Evolutionary conservation across 495 filamentous ascomycete genomes (phyloP), one percentile per base, ranked within the genome.

Genomic region (Daldinia concentrica): DNA sequence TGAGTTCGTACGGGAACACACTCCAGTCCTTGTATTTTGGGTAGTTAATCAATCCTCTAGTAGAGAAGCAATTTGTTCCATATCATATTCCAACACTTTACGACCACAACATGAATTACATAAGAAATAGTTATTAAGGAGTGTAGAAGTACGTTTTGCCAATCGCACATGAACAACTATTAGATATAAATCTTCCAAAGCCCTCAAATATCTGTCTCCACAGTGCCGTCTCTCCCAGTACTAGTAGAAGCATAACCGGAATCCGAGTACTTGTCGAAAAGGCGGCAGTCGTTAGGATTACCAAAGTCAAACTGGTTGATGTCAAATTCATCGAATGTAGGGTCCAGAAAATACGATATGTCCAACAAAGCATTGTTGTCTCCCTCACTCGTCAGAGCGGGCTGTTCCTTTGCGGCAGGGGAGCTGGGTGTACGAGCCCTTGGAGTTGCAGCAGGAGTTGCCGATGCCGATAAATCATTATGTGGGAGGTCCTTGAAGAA

Each of bases 181-280:
- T 12, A 24, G 43, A 15, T 1, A 48, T 48, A 2, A 6, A 1
- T 48, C 24, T 24, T 14, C 43, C n/a, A 36, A 62, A 58, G 0
- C 3, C 17, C 12, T 58, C 37, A 71, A 30, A 52, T 50, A 14
- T 36, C 64, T 3, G 26, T 34, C 37, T 68, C 69, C 15, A 59
- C 55, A 57, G 48, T 52, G 14, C 43, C 54, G 8, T 58, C 64
- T 39, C 66, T 67, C 24, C 55, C 55, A 3, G 72, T 71, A 34
- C 60, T 64, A 41, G 64, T 75, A 2, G 75, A 75, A 43, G 59
- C 67, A 61, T 75, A 77, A 0, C 75, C 75, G 27, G 75, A 76
- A 34, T 76, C 75, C 27, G 67, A 72, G 43, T 48, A 57, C 22
- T 69, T 68, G 4, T 74, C 73, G 17, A 66, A 26, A 45, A 61